Evolutionary conservation across 2,329 filamentous ascomycete species (phyloP).

Genomic region (Paraconiothyrium sp.): DNA sequence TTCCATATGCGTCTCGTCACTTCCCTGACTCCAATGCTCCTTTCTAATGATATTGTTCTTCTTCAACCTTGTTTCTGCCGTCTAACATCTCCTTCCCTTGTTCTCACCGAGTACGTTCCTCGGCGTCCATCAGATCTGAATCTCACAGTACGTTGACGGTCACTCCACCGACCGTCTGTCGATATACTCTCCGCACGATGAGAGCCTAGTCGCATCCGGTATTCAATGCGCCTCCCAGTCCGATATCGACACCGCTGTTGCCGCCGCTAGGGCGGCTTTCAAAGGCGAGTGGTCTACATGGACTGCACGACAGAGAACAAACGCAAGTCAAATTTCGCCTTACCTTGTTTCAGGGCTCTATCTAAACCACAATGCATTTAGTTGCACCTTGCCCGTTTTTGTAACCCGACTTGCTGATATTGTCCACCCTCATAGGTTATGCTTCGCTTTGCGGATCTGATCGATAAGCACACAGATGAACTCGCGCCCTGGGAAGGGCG

Average conservation of each 20-base stretch:
- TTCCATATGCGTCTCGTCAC: too few species aligned
- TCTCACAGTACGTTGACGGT: neutral
- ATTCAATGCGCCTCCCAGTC: slow-evolving; percentile 31
- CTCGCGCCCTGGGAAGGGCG: slow-evolving; percentile 25
- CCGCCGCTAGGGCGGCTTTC: slow-evolving; percentile 29
- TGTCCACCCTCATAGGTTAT: slow-evolving; percentile 18
- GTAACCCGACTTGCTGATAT: neutral
- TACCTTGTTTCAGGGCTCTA: too few species aligned
- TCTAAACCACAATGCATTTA: neutral
- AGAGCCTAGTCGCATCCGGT: slow-evolving; percentile 31
- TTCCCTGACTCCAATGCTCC: neutral
- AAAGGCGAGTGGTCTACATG: slow-evolving; percentile 31
- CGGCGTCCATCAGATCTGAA: neutral
- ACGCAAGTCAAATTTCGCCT: too few species aligned
- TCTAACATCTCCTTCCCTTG: neutral
- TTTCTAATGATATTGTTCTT: neutral
- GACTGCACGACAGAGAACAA: slow-evolving; percentile 16
- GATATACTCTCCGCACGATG: slow-evolving; percentile 33
- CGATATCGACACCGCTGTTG: slow-evolving; percentile 36
- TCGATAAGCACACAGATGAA: slow-evolving; percentile 27
- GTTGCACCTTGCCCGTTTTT: neutral
- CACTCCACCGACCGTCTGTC: neutral
- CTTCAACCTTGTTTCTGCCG: neutral
- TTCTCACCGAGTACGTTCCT: neutral
- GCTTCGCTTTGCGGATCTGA: slow-evolving; percentile 35